These are phyloP conservation scores for Penicillium paxilli DNA, from an alignment of 495 filamentous ascomycete species.

Conservation along the genomic window DNA sequence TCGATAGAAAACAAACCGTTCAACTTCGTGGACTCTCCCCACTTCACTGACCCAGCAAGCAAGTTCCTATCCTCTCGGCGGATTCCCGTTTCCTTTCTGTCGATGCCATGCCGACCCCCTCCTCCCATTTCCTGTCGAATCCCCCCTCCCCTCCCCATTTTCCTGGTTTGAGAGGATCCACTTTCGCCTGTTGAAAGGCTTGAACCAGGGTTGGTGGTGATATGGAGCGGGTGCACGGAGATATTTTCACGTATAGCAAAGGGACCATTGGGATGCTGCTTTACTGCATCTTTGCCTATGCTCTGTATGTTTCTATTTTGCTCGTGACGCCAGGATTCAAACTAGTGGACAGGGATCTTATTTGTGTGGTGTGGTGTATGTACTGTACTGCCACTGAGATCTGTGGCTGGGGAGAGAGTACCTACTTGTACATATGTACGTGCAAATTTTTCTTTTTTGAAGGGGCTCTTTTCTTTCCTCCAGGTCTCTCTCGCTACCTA, in stretches of 20 bases:
- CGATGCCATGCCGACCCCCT: no score
- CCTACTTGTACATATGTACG: not conserved
- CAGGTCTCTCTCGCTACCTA: not conserved
- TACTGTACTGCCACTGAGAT: not conserved
- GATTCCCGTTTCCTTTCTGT: not conserved
- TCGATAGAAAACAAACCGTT: conserved; percentile 8
- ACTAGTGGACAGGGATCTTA: not conserved
- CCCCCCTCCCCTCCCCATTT: not conserved
- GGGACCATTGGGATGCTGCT: not conserved
- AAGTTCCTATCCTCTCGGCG: no score
- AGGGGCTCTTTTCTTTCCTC: not conserved
- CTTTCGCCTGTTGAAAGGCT: not conserved
- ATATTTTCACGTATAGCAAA: no score
- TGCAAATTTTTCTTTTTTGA: not conserved
- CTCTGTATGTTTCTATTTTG: no score
- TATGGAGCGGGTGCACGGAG: no score
- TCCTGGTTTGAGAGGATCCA: not conserved
- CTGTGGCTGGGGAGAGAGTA: not conserved
- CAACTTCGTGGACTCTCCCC: not conserved
- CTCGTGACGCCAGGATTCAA: no score
- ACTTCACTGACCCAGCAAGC: not conserved
- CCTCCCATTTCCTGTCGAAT: no score
- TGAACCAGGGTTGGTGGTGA: not conserved
- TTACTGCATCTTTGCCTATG: not conserved
- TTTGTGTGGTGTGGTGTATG: not conserved